Base-by-base conservation (phyloP, 306 rosid genomes). In the Pyrus betulifolia region DNA sequence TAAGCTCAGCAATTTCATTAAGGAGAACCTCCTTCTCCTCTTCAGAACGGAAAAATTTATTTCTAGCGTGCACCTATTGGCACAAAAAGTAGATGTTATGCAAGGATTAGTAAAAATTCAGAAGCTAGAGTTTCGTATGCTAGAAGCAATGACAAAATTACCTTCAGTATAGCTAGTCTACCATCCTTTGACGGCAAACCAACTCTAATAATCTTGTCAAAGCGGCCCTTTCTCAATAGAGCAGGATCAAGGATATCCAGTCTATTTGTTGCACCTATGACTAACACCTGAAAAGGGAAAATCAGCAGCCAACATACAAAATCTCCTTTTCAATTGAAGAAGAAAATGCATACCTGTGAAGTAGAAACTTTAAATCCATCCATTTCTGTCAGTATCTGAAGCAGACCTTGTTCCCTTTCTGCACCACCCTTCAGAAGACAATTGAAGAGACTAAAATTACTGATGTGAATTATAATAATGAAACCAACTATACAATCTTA, bases 241-340 rank as follows among this genome's bases (percentile, higher is more conserved):
- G 98, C 97, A 76, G 98, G 98, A 89, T 94, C 98, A 30, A 94
- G 91, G 81, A 94, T 94, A 87, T 94, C 98, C 82, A 94, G 80
- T 88, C 98, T 90, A 88, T 94, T 94, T 76, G 98, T 94, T 70
- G 98, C 98, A 79, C 98, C 98, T 80, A 94, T 94, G 59, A 94
- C 93, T 22, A 94, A 88, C 82, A 94, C 98, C 98, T 94, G 87
- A 85, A 67, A 78, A 89, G 75, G 74, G 67, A 78, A 85, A 80
- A 72, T 71, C 58, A 84, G 73, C 54, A 78, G 7, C 70, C 71
- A 74, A 78, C 81, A 80, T 69, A 83, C 79, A 73, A 8, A 86
- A 79, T 51, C 35, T 18, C 77, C 70, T 27, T 65, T 74, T 74
- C 31, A 77, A 67, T 60, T 75, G 69, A 30, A 76, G 51, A 74